These are phyloP conservation scores for Rhododendron simsii DNA, from an alignment of 148 eudicot species.

Conservation along the genomic window DNA sequence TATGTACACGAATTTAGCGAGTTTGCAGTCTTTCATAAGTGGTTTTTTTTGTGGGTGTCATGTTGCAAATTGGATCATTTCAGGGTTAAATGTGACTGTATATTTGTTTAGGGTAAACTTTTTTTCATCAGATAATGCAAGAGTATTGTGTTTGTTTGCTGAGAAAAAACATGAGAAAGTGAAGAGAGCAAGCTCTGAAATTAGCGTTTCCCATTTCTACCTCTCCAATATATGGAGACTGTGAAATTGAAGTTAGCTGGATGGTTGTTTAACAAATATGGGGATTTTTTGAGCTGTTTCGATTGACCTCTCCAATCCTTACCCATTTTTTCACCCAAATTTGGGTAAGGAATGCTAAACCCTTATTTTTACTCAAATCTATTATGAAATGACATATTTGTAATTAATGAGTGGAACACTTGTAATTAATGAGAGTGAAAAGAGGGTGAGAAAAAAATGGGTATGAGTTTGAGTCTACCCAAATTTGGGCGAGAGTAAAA, in stretches of 20 bases:
- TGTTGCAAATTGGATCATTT: neutral
- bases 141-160: neutral
- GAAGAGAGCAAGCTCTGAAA: too few species aligned
- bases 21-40: neutral
- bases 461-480: too few species aligned
- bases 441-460: too few species aligned
- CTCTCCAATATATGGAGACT: neutral
- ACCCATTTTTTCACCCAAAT: too few species aligned
- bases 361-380: too few species aligned
- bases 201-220: neutral
- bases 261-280: neutral
- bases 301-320: neutral
- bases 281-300: neutral
- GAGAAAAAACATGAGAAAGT: neutral
- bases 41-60: neutral
- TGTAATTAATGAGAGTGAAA: too few species aligned
- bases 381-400: too few species aligned
- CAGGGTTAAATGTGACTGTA: neutral
- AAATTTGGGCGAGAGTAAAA: too few species aligned
- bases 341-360: too few species aligned
- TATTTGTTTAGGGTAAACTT: neutral
- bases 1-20: neutral
- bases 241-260: neutral
- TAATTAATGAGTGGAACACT: too few species aligned
- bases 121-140: neutral